Evolutionary conservation across 352 stramenopile genomes (phyloP), one percentile per base, ranked within the genome.

Genomic region (Globisporangium radiosum): DNA sequence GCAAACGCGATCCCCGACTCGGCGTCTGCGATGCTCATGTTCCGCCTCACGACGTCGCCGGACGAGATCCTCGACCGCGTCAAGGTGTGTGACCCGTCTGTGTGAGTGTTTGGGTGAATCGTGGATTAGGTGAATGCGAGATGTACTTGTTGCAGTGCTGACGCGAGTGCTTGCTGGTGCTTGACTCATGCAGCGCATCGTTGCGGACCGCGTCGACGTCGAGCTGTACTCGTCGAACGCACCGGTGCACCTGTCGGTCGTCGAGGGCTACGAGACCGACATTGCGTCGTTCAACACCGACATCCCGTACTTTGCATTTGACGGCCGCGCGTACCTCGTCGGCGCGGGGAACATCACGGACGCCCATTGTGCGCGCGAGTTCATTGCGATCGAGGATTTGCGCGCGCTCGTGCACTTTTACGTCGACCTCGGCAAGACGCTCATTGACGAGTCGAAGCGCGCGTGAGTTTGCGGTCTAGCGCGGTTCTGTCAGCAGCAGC

Each of bases 211-310:
- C 36, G 78, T 84, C 17, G 73, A 76, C 7, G 78, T 88, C 45
- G 76, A 95, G 65, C 69, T 95, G 25, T 94, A 94, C 67, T 90
- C 85, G n/a, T 75, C 79, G 7, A 96, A 95, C 51, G 67, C 80
- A 7, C 87, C 83, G 0, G 85, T 94, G 7, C 79, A 87, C 33
- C 68, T 96, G 44, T 86, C 81, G 33, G 81, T 89, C 7, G 69
- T 95, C 4, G 78, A 89, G 42, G 87, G 85, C n/a, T 96, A 94
- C 61, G 79, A 91, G 38, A 92, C 80, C 33, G 83, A 88, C 38
- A 69, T 96, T 14, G 87, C 87, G 6, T 91, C 78, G 38, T 96
- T 94, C 69, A 96, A 95, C 64, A 94, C 87, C 0, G 87, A 95
- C 43, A 87, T 96, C n/a, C 82, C 85, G 42, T 96, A 92, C 72